Evolutionary conservation across 2,329 filamentous ascomycete species (phyloP).

Genomic region (Exophiala sideris): DNA sequence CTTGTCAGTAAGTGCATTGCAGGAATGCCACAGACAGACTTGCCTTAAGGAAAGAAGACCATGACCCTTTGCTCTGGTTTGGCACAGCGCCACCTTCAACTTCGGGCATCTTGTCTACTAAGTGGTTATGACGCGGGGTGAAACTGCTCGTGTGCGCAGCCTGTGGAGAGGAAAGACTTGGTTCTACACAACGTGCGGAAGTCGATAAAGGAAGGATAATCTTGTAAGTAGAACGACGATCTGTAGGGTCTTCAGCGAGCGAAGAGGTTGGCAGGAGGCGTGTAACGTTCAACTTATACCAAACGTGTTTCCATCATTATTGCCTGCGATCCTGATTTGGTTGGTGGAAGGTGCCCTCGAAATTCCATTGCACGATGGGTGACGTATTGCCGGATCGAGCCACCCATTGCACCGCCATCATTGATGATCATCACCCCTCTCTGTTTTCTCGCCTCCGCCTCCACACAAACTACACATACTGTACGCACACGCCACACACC

Average conservation of each 20-base stretch:
- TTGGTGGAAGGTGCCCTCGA: neutral
- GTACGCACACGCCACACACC: too few relatives aligned
- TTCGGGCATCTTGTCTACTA: conserved; percentile 31
- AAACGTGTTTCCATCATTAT: neutral
- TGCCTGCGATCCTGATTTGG: conserved; percentile 2
- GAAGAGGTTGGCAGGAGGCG: too few relatives aligned
- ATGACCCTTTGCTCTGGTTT: conserved; percentile 40
- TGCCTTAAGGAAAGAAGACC: conserved; percentile 49
- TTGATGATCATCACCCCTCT: neutral
- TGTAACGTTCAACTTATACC: too few relatives aligned
- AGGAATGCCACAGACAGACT: conserved; percentile 5
- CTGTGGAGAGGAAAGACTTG: neutral
- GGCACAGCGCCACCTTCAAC: conserved; percentile 42
- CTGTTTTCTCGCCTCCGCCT: too few relatives aligned
- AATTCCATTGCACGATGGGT: conserved; percentile 6
- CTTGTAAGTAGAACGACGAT: too few relatives aligned
- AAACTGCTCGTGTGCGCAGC: neutral
- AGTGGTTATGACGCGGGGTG: neutral
- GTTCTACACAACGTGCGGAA: too few relatives aligned
- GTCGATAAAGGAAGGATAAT: too few relatives aligned
- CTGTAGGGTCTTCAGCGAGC: too few relatives aligned
- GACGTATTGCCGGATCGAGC: conserved; percentile 18
- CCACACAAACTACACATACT: too few relatives aligned
- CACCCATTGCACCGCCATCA: neutral
- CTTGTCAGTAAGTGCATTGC: conserved; percentile 5